Evolutionary conservation across 2,329 filamentous ascomycete species (phyloP).

Genomic region (Xylaria sp.): DNA sequence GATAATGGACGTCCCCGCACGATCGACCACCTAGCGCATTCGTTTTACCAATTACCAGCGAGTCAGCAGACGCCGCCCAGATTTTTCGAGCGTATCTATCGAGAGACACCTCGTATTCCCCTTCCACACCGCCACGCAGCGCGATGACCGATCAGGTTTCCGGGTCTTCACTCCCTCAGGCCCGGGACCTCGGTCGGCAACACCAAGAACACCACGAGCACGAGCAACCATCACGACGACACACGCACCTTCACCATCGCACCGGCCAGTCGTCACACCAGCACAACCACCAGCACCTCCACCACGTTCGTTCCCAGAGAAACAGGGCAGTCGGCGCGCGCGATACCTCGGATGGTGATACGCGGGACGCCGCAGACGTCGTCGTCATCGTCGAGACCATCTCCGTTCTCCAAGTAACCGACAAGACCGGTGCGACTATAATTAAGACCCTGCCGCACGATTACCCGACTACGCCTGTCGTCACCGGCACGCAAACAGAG

Average conservation of each 20-base stretch:
- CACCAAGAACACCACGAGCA: conserved; percentile 30
- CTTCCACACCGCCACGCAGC: conserved; percentile 52
- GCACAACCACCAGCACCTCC: conserved; percentile 45
- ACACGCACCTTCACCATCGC: conserved; percentile 50
- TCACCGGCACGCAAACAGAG: conserved; percentile 20
- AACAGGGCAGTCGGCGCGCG: conserved; percentile 37
- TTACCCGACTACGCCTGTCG: conserved; percentile 42
- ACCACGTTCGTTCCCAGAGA: conserved; percentile 49
- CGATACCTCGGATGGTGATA: conserved; percentile 37
- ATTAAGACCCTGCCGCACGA: conserved; percentile 55
- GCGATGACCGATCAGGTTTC: conserved; percentile 59
- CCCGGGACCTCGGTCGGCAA: conserved; percentile 51
- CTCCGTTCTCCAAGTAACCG: conserved; percentile 65
- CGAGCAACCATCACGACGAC: conserved; percentile 33
- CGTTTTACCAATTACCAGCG: conserved; percentile 44
- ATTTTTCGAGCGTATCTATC: conserved; percentile 43
- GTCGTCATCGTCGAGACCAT: conserved; percentile 65
- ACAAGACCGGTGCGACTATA: conserved; percentile 59
- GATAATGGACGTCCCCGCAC: conserved; percentile 47
- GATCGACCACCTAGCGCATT: conserved; percentile 49
- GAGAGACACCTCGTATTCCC: conserved; percentile 50
- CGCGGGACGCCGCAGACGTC: conserved; percentile 39
- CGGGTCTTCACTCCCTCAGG: conserved; percentile 63
- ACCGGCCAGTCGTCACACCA: conserved; percentile 32
- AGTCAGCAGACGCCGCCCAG: conserved; percentile 47